phyloP scores from a whole-genome alignment of 1,284 basidiomycete genomes.

The Malassezia restricta region DNA sequence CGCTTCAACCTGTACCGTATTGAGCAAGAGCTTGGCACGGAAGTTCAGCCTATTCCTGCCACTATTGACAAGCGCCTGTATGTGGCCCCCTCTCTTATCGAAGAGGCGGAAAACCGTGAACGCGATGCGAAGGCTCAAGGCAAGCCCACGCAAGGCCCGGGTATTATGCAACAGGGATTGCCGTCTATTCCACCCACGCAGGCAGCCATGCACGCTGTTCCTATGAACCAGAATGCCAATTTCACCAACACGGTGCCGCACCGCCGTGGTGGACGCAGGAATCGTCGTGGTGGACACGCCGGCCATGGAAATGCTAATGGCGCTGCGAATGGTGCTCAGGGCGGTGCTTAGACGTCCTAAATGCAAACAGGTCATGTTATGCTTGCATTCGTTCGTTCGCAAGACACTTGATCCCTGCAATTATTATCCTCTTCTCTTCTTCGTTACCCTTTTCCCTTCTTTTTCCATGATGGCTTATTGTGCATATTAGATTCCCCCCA shows the following conservation, averaged over 20 bases:
- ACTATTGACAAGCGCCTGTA: conserved; percentile 85
- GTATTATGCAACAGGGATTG: conserved; percentile 36
- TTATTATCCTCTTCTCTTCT: neutral
- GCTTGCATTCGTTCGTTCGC: neutral
- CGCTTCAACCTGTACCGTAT: conserved; percentile 94
- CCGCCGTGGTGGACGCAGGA: conserved; percentile 22
- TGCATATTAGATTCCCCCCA: too few species aligned
- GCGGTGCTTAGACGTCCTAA: neutral
- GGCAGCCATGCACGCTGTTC: conserved; percentile 39
- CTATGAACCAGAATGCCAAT: conserved; percentile 40
- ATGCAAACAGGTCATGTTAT: neutral
- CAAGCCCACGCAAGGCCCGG: conserved; percentile 15
- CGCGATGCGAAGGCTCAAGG: conserved; percentile 7
- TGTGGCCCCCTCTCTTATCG: conserved; percentile 40
- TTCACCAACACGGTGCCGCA: conserved; percentile 39
- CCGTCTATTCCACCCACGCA: conserved; percentile 46
- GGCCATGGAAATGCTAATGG: neutral
- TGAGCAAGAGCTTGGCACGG: conserved; percentile 93
- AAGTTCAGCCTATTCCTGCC: conserved; percentile 90
- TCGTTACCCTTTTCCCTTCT: neutral
- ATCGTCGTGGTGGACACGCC: conserved; percentile 12
- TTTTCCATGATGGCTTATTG: neutral
- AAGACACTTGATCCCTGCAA: neutral
- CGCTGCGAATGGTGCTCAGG: neutral
- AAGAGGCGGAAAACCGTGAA: conserved; percentile 23